phyloP scores from a whole-genome alignment of 306 rosid species.

The Fagus crenata region DNA sequence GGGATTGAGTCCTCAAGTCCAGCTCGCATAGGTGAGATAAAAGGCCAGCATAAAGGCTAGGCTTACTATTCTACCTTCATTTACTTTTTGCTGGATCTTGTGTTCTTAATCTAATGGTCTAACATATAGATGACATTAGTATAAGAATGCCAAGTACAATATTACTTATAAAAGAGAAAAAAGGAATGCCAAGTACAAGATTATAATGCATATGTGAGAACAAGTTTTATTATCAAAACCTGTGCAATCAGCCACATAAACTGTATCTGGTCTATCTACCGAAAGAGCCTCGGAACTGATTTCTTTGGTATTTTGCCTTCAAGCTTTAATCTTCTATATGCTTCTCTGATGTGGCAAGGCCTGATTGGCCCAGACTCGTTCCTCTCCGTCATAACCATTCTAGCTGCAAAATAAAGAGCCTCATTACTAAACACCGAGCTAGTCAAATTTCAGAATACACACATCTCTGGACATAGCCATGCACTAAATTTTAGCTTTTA shows the following conservation, averaged over 20 bases:
- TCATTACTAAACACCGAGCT: background rate
- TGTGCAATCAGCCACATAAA: conserved; percentile 1
- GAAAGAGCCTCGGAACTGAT: conserved; percentile 73
- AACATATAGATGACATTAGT: background rate
- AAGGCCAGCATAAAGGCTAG: background rate
- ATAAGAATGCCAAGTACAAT: background rate
- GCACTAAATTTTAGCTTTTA: background rate
- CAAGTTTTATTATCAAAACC: conserved; percentile 8
- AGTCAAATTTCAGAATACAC: background rate
- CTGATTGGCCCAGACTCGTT: conserved; percentile 88
- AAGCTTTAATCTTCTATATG: conserved; percentile 76
- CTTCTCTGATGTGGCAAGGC: conserved; percentile 93
- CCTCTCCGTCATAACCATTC: conserved; percentile 83
- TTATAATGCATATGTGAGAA: background rate
- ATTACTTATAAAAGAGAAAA: background rate
- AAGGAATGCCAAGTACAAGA: background rate
- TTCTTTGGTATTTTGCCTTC: conserved; percentile 89
- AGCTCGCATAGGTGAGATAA: background rate
- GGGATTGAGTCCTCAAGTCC: background rate
- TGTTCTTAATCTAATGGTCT: background rate
- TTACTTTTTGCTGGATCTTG: background rate
- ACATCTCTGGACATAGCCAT: background rate
- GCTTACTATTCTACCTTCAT: background rate
- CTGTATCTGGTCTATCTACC: conserved; percentile 40
- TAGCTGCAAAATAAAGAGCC: conserved; percentile 51